phyloP scores from a whole-genome alignment of 805 yeast species.

The Kluyveromyces starmeri region DNA sequence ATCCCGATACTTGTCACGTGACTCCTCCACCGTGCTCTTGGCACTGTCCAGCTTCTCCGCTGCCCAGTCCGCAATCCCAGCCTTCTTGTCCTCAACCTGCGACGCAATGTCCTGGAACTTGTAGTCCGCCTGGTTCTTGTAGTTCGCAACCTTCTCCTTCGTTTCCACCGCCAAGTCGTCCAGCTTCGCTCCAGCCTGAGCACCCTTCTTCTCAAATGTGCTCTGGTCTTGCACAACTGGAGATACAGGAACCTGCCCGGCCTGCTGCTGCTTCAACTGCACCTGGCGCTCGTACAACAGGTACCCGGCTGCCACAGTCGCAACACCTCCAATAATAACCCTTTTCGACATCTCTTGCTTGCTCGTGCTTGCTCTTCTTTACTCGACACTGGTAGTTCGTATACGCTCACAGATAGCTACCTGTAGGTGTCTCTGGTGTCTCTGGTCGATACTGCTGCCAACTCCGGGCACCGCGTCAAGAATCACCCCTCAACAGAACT shows the following conservation, averaged over 20 bases:
- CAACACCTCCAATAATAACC: constrained; percentile 21
- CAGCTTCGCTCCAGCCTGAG: constrained; percentile 8
- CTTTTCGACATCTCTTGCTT: constrained; percentile 18
- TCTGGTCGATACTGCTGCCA: too few relatives aligned
- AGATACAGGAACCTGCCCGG: constrained; percentile 9
- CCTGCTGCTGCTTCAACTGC: constrained; percentile 15
- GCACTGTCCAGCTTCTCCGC: constrained; percentile 8
- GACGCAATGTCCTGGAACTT: constrained; percentile 8
- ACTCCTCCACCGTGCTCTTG: constrained; percentile 4
- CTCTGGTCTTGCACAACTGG: constrained; percentile 6
- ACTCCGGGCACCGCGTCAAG: too few relatives aligned
- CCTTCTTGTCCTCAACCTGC: constrained; percentile 9
- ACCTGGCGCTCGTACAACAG: constrained; percentile 18
- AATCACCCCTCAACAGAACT: too few relatives aligned
- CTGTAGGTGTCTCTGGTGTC: too few relatives aligned
- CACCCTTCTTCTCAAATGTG: constrained; percentile 8
- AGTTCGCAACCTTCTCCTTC: constrained; percentile 6
- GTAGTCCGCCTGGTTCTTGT: constrained; percentile 8
- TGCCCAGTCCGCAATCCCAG: constrained; percentile 8
- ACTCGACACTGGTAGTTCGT: too few relatives aligned
- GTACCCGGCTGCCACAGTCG: constrained; percentile 22
- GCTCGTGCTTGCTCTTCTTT: too few relatives aligned
- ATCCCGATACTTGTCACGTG: constrained; percentile 8
- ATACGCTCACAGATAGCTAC: too few relatives aligned
- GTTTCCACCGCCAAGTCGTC: constrained; percentile 6